A percentile compares a stretch with the other conserved stretches of the same genome.
These are phyloP conservation scores for Ilex paraguariensis DNA, from an alignment of 305 asterid species.

Conservation along the genomic window DNA sequence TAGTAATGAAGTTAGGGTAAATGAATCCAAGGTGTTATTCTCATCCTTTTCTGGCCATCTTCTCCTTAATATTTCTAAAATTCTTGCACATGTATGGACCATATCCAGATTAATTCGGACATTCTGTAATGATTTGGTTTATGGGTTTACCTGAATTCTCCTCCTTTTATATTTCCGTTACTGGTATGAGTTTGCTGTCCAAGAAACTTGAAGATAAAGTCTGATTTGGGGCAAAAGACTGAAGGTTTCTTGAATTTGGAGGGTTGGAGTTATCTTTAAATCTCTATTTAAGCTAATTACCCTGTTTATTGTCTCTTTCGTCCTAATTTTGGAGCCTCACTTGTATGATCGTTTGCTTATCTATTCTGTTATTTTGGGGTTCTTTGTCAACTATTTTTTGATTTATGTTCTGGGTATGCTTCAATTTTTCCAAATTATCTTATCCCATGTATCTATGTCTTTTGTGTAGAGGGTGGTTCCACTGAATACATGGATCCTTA, in stretches of 20 bases:
- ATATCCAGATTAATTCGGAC: constrained; percentile 5
- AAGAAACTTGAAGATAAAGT: constrained; percentile 4
- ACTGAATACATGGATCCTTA: constrained; percentile 83
- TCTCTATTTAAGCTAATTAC: too few relatives aligned
- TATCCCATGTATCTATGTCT: constrained; percentile 2
- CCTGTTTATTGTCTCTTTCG: constrained; percentile 7
- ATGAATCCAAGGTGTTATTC: constrained; percentile 63
- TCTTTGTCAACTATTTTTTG: constrained; percentile 16
- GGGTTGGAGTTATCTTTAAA: constrained; percentile 11
- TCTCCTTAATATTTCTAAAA: not conserved
- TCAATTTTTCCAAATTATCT: not conserved
- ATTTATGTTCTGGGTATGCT: constrained; percentile 27
- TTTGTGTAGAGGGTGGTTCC: constrained; percentile 71
- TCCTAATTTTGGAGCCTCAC: constrained; percentile 29
- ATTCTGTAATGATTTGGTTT: constrained; percentile 12
- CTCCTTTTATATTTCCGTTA: not conserved
- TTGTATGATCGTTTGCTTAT: constrained; percentile 13
- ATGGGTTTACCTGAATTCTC: constrained; percentile 1
- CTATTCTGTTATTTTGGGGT: constrained; percentile 22
- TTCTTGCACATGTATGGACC: not conserved
- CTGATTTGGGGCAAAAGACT: constrained; percentile 18
- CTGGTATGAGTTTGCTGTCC: constrained; percentile 13
- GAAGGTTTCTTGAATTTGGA: constrained; percentile 26
- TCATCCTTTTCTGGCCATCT: not conserved
- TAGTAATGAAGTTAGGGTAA: constrained; percentile 67